Conservation (phyloP, 148 eudicot species). For the Diospyros lotus region DNA sequence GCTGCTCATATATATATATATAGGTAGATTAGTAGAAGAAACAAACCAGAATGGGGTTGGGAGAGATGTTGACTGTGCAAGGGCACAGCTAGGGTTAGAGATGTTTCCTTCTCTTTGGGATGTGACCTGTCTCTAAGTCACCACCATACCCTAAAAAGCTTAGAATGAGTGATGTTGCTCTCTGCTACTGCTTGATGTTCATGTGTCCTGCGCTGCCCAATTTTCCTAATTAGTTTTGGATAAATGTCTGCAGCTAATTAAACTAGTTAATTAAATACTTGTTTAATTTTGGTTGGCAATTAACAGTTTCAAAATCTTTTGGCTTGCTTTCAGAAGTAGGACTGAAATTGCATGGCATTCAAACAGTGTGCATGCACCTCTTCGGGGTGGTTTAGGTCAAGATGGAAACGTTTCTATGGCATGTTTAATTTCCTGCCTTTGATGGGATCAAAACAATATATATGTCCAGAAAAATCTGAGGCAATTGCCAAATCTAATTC, state of each 20-base stretch:
- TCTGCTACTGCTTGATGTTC: background rate
- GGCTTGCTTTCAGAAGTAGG: no score
- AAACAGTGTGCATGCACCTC: background rate
- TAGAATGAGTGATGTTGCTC: constrained; percentile 8
- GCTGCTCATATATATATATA: background rate
- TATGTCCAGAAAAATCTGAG: background rate
- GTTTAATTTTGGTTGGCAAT: background rate
- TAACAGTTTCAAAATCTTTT: no score
- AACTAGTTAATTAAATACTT: background rate
- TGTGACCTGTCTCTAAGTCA: constrained; percentile 39
- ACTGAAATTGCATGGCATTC: background rate
- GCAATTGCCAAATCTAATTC: background rate
- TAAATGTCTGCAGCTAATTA: no score
- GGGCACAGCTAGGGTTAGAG: constrained; percentile 41
- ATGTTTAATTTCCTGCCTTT: background rate
- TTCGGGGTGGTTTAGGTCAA: background rate
- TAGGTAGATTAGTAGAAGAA: constrained; percentile 16
- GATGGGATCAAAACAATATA: background rate
- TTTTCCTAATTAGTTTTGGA: no score
- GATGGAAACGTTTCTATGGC: background rate
- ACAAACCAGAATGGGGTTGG: constrained; percentile 19
- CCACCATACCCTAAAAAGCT: constrained; percentile 22
- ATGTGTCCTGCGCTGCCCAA: background rate
- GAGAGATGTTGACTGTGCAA: constrained; percentile 28
- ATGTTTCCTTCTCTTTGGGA: constrained; percentile 29